Conservation (phyloP, 495 filamentous ascomycete genomes). For the Achaetomiella virescens region DNA sequence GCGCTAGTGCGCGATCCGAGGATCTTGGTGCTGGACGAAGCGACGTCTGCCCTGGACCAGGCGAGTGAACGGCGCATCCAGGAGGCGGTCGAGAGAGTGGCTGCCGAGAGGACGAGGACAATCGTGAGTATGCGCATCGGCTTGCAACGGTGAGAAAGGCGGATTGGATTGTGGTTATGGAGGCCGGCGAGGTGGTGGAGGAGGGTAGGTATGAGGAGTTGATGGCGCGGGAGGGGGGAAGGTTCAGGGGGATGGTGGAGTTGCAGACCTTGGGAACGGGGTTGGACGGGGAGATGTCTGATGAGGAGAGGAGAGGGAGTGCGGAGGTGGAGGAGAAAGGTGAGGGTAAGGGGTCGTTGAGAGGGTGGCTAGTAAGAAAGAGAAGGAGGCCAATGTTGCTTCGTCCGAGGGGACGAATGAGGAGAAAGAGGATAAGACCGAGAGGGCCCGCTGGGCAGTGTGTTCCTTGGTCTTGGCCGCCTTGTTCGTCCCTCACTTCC, state of each 20-base stretch:
- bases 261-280: slow-evolving; percentile 45
- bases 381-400: too few species aligned
- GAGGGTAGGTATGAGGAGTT: slow-evolving; percentile 63
- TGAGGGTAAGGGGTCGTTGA: too few species aligned
- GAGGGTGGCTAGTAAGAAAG: too few species aligned
- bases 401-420: background rate
- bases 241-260: slow-evolving; percentile 43
- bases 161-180: slow-evolving; percentile 89
- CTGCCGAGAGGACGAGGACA: slow-evolving; percentile 77
- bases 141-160: slow-evolving; percentile 84
- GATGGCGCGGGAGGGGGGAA: slow-evolving; percentile 48
- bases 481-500: slow-evolving; percentile 16
- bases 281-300: too few species aligned
- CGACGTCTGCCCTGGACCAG: slow-evolving; percentile 84
- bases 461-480: too few species aligned
- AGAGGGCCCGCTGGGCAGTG: too few species aligned
- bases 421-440: background rate
- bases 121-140: slow-evolving; percentile 92
- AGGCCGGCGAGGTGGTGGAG: slow-evolving; percentile 70
- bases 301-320: too few species aligned
- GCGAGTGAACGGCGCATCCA: slow-evolving; percentile 92
- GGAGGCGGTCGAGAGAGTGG: slow-evolving; percentile 75
- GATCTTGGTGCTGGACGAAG: slow-evolving; percentile 84
- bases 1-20: slow-evolving; percentile 85
- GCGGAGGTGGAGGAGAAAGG: too few species aligned